Base-by-base conservation (phyloP, 1,284 basidiomycete species). In the Rhodofomes roseus region DNA sequence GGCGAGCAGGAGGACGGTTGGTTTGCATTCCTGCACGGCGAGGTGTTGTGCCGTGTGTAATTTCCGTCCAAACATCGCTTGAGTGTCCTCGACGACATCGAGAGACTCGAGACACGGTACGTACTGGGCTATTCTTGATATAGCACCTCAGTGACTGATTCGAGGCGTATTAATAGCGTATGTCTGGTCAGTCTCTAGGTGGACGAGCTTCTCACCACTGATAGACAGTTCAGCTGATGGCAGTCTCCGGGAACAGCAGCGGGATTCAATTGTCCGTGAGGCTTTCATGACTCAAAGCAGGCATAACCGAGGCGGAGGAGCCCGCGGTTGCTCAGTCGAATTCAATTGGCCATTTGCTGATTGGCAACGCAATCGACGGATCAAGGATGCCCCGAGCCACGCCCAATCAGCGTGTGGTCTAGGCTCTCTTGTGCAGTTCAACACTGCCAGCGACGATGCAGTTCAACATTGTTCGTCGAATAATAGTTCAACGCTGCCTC, bases 11-110 rank as follows among this genome's bases (percentile, higher is more conserved):
- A 74, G 57, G 74, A 75, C 25, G 77, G 69, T 0, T 77, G 71
- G 75, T 73, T 73, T 44, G 64, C 63, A 7, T 1, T 75, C 20
- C 44, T 74, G 40, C 68, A 75, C 41, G 73, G 77, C 3, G 75
- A 78, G 63, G 64, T 78, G 34, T 23, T 61, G 20, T 59, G 58
- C 53, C 52, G 53, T 23, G 54, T 50, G 7, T 59, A 20, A 55
- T 18, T 31, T 34, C n/a, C 31, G 12, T 40, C n/a, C 8, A 16
- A n/a, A 23, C 27, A 18, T 27, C 29, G 11, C 46, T 29, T 14
- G 22, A 50, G 18, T 11, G 46, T 31, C 29, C 22, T 50, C 23
- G 18, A 23, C 6, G 43, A 1, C 22, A 25, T 48, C 37, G 37
- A 14, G 16, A 23, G 44, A 46, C 23, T 23, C 22, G 25, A 16